phyloP scores from a whole-genome alignment of 805 yeast genomes.

The Saccharomycopsis fodiens region DNA sequence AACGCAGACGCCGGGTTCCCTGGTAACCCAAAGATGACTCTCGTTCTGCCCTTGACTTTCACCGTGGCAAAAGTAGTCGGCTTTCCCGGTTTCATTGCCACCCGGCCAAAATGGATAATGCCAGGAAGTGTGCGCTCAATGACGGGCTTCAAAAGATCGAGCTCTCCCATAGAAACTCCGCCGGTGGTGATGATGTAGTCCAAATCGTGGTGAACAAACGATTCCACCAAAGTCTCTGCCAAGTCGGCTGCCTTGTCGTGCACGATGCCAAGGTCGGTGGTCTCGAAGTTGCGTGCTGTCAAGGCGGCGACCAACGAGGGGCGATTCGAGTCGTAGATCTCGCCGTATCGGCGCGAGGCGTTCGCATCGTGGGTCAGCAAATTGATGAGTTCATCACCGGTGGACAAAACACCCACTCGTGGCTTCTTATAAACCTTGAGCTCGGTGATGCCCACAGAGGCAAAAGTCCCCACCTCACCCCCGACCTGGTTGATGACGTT shows the following conservation, averaged over 20 bases:
- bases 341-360: constrained; percentile 30
- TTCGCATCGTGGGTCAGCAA: constrained; percentile 18
- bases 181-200: constrained; percentile 46
- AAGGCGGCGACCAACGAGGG: constrained; percentile 36
- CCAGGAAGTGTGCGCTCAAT: constrained; percentile 37
- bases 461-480: constrained; percentile 43
- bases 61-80: constrained; percentile 50
- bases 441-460: constrained; percentile 36
- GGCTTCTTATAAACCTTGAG: constrained; percentile 37
- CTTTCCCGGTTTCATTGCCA: constrained; percentile 53
- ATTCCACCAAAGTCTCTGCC: constrained; percentile 23
- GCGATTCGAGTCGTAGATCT: constrained; percentile 43
- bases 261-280: constrained; percentile 44
- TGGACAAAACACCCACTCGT: constrained; percentile 39
- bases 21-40: constrained; percentile 41
- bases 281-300: constrained; percentile 30
- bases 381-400: constrained; percentile 45
- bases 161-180: constrained; percentile 55
- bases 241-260: constrained; percentile 32
- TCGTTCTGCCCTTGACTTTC: constrained; percentile 21
- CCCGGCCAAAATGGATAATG: constrained; percentile 44
- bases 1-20: constrained; percentile 52
- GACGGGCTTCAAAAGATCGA: constrained; percentile 42
- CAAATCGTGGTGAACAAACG: constrained; percentile 25
- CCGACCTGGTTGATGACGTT: constrained; percentile 34